phyloP scores from a whole-genome alignment of 1,284 basidiomycete species.

The Mycena sp. region DNA sequence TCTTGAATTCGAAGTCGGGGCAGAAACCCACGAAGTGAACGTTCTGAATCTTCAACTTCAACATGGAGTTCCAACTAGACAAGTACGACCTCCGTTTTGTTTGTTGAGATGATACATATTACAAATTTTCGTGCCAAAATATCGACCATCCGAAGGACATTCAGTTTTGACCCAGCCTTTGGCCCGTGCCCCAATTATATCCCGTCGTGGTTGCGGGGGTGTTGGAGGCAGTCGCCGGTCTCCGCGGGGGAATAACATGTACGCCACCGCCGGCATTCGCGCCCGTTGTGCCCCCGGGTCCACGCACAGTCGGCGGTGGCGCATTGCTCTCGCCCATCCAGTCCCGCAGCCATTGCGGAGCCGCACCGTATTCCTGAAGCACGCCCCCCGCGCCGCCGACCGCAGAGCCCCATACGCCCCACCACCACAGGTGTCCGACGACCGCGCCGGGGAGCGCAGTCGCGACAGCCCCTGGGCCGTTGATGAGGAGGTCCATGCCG shows the following conservation, averaged over 20 bases:
- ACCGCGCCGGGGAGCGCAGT: constrained; percentile 74
- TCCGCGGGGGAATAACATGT: constrained; percentile 50
- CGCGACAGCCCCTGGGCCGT: constrained; percentile 67
- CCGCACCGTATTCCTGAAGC: constrained; percentile 43
- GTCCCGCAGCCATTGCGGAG: constrained; percentile 49
- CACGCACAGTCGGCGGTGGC: constrained; percentile 29
- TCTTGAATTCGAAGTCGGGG: no score
- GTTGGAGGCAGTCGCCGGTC: constrained; percentile 29
- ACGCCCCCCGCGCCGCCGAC: constrained; percentile 45
- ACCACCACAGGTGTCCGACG: constrained; percentile 85
- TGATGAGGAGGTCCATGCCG: constrained; percentile 73
- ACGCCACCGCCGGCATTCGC: constrained; percentile 45
- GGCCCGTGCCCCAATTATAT: constrained; percentile 59
- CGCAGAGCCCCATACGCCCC: constrained; percentile 62
- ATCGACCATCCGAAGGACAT: background rate
- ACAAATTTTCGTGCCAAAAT: background rate
- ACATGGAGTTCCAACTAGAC: no score
- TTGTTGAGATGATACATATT: constrained; percentile 12
- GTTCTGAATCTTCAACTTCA: no score
- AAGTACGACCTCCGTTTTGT: no score
- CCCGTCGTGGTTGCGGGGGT: constrained; percentile 40
- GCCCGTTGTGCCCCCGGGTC: constrained; percentile 35
- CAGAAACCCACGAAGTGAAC: no score
- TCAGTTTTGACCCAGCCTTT: constrained; percentile 31
- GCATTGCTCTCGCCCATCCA: constrained; percentile 44